Conservation (phyloP, 768 basidiomycete species). For the Paxillus ammoniavirescens region DNA sequence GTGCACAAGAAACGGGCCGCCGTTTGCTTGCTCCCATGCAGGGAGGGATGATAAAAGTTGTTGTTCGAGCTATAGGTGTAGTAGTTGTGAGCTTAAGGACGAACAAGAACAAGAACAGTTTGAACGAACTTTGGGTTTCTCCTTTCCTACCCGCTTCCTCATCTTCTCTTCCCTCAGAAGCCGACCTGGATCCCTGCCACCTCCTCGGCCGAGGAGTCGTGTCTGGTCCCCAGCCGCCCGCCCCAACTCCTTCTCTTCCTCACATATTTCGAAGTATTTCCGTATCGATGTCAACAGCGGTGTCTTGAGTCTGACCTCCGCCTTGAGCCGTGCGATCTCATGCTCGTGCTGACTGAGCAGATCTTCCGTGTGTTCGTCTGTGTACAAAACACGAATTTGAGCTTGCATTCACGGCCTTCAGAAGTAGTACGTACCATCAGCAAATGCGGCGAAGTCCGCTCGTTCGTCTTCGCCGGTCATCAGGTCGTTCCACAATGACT, state of each 20-base stretch:
- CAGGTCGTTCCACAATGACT: conserved; percentile 78
- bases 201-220: conserved; percentile 75
- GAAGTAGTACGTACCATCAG: conserved; percentile 59
- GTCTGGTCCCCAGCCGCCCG: conserved; percentile 79
- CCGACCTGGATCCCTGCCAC: conserved; percentile 74
- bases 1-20: conserved; percentile 77
- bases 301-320: conserved; percentile 77
- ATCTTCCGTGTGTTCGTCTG: conserved; percentile 89
- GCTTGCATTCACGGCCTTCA: not conserved
- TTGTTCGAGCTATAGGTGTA: conserved; percentile 78
- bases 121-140: conserved; percentile 79
- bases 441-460: conserved; percentile 76
- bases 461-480: conserved; percentile 84
- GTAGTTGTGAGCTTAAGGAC: not conserved
- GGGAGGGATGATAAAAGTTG: conserved; percentile 79
- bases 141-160: conserved; percentile 88
- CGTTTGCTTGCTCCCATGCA: conserved; percentile 79
- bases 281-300: conserved; percentile 72
- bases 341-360: conserved; percentile 81
- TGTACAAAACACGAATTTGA: not conserved
- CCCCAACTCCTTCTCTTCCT: conserved; percentile 86
- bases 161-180: conserved; percentile 95
- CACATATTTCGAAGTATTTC: conserved; percentile 89
- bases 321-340: conserved; percentile 77
- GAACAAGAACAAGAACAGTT: not conserved